Percentiles rank a stretch among this genome's conserved stretches.
Evolutionary conservation across 2,329 filamentous ascomycete genomes (phyloP).

Genomic region (Epichloe gansuensis): DNA sequence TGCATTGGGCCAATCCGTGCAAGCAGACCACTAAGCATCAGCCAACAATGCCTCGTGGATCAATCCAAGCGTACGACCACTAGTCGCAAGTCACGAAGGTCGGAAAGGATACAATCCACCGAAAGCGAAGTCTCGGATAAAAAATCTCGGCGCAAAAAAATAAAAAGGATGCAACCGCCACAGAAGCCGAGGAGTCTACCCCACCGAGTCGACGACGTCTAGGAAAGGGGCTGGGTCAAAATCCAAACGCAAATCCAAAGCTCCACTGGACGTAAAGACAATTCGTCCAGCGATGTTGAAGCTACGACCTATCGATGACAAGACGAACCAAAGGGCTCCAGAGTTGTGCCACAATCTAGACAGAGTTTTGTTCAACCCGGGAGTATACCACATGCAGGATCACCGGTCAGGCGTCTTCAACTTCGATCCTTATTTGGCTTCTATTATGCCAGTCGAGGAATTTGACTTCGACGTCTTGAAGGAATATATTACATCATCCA

Average conservation of each 20-base stretch:
- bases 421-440: slow-evolving; percentile 87
- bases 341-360: slow-evolving; percentile 64
- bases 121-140: neutral
- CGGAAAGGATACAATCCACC: slow-evolving; percentile 10
- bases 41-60: neutral
- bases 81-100: neutral
- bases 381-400: slow-evolving; percentile 86
- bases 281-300: slow-evolving; percentile 15
- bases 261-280: slow-evolving; percentile 15
- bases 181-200: neutral
- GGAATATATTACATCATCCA: slow-evolving; percentile 83
- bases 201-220: neutral
- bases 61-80: neutral
- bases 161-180: slow-evolving; percentile 1
- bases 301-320: slow-evolving; percentile 20
- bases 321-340: slow-evolving; percentile 23
- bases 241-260: slow-evolving; percentile 4
- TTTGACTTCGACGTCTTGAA: slow-evolving; percentile 86
- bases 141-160: neutral
- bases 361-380: slow-evolving; percentile 87
- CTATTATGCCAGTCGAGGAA: slow-evolving; percentile 84
- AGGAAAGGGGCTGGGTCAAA: slow-evolving; percentile 2
- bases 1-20: neutral
- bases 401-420: slow-evolving; percentile 81
- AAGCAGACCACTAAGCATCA: neutral